A percentile compares a stretch with the other conserved stretches of the same genome.
Evolutionary conservation across 345 rosid species (phyloP).

Genomic region (Dovyalis caffra): DNA sequence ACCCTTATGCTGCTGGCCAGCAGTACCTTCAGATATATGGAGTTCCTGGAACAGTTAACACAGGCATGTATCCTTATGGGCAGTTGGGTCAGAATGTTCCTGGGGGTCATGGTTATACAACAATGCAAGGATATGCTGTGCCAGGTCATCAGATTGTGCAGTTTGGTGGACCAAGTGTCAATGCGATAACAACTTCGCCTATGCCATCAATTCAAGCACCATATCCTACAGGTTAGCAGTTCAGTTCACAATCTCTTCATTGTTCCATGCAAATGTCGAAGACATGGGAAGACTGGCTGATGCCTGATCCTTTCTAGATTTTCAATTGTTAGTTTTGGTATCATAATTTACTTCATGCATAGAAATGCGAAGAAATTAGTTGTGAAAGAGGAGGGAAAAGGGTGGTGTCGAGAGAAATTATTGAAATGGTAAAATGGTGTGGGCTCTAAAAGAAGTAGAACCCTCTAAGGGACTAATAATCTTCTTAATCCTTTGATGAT

Average conservation of each 20-base stretch:
- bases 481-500: background rate
- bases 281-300: background rate
- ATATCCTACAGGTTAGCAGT: constrained; percentile 54
- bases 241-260: background rate
- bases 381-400: background rate
- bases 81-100: constrained; percentile 68
- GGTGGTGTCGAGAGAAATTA: background rate
- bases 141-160: constrained; percentile 75
- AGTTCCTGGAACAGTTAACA: constrained; percentile 57
- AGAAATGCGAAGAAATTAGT: background rate
- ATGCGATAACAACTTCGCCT: constrained; percentile 61
- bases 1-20: constrained; percentile 61
- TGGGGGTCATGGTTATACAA: constrained; percentile 63
- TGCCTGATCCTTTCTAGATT: background rate
- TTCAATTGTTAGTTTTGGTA: background rate
- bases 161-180: constrained; percentile 55
- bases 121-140: constrained; percentile 65
- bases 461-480: background rate
- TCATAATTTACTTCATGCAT: background rate
- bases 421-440: background rate
- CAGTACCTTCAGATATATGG: constrained; percentile 86
- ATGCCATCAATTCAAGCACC: constrained; percentile 66
- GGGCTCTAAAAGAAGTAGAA: background rate
- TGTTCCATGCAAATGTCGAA: background rate
- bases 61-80: constrained; percentile 66